phyloP scores from a whole-genome alignment of 192 early-diverging fungal genomes.

The Physocladia obscura region DNA sequence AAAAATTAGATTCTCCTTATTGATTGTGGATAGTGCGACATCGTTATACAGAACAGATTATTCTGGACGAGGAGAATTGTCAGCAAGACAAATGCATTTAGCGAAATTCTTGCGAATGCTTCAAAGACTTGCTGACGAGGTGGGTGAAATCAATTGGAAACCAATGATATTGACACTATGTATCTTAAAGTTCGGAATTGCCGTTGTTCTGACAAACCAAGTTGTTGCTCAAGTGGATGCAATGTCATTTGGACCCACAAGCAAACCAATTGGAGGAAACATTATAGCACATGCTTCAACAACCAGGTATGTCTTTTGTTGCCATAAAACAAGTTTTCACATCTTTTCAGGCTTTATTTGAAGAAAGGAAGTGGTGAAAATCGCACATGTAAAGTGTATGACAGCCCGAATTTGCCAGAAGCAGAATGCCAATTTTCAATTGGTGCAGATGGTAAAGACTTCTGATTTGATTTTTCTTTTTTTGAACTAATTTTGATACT shows the following conservation, averaged over 20 bases:
- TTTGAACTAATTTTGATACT: not conserved
- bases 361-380: constrained; percentile 90
- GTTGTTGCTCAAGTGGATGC: constrained; percentile 91
- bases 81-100: constrained; percentile 92
- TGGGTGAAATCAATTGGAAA: constrained; percentile 10
- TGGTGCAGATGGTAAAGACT: constrained; percentile 76
- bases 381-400: constrained; percentile 95
- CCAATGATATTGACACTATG: not conserved
- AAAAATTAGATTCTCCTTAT: constrained; percentile 64
- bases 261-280: constrained; percentile 96
- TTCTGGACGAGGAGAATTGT: constrained; percentile 90
- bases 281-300: constrained; percentile 98
- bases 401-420: constrained; percentile 91
- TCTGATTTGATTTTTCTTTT: not conserved
- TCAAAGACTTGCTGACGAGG: constrained; percentile 87
- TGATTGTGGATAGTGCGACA: constrained; percentile 92
- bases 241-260: constrained; percentile 74
- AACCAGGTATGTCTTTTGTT: constrained; percentile 63
- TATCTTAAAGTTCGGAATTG: constrained; percentile 78
- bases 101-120: constrained; percentile 85
- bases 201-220: constrained; percentile 97
- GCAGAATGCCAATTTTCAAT: constrained; percentile 92
- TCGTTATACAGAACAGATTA: constrained; percentile 96
- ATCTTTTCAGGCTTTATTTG: constrained; percentile 67
- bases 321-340: not conserved